Base-by-base conservation (phyloP, 352 stramenopile genomes). In the Globisporangium perplexum region DNA sequence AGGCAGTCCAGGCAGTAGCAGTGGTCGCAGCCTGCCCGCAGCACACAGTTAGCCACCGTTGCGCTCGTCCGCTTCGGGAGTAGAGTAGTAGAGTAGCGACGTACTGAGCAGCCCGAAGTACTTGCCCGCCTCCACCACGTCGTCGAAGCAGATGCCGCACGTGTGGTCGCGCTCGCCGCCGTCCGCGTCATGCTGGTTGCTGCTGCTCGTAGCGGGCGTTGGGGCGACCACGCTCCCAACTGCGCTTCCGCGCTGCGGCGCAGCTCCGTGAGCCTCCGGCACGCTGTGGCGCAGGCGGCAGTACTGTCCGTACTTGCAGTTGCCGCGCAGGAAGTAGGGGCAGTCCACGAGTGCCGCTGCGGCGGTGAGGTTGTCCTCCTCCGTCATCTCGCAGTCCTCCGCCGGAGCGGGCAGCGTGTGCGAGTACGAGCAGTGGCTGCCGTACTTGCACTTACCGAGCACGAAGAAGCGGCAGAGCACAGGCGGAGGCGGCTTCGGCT, bases 71-170 rank as follows among this genome's bases (percentile, higher is more conserved):
- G 17, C 23, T 35, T n/a, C n/a, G n/a, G n/a, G n/a, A n/a, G n/a
- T n/a, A n/a, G n/a, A n/a, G n/a, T n/a, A 23, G 8, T 7, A 31
- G 45, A 33, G 11, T 12, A 24, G 48, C 33, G 43, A 70, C 74
- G 54, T 65, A 90, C 80, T 76, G 26, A 91, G 47, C n/a, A 91
- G 69, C 0, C 81, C 81, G 69, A 91, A 91, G 48, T 88, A 64
- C 58, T 91, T 91, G 59, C 78, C 77, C 11, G 62, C 73, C 50
- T 88, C 63, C 23, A 91, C 78, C 35, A 91, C 81, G 51, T 91
- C 81, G 52, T 91, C 81, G 51, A 91, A 88, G 69, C 81, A 91
- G 30, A 91, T 83, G n/a, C 81, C 81, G 46, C 81, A 91, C 24
- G 72, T 88, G 39, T 73, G 82, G 49, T 86, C 74, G 22, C 72